Base-by-base conservation (phyloP, 176 grass and related monocot species). In the Poa annua region DNA sequence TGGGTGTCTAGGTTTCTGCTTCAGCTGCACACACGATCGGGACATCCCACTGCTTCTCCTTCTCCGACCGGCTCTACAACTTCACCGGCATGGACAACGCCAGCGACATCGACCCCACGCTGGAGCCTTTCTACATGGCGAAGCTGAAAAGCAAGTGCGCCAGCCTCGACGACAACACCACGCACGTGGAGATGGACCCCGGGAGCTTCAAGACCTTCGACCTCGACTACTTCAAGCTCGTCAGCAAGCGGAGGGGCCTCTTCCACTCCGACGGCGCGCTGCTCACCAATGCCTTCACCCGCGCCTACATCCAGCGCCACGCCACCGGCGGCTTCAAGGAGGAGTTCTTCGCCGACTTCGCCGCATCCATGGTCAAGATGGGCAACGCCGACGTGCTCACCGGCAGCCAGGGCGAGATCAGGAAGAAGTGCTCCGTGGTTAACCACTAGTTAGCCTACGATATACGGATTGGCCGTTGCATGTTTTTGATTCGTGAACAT, bases 221-320 rank as follows among this genome's bases (percentile, higher is more conserved):
- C 78, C 71, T 88, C 0, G 36, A 62, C 36, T 99, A 94, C 86
- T 99, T 26, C 88, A 83, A 42, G 38, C 48, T 84, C 39, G 89
- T 99, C 2, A 61, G 79, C 56, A 90, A 92, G 84, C 83, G 85
- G 11, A 80, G 93, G 74, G 93, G 91, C 1, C 74, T 93, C 33
- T 99, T 99, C 85, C 88, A 96, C 56, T 94, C 96, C n/a, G 93
- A 99, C 57, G 86, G 85, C 68, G 91, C 87, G 1, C 93, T 99
- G 0, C 85, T 99, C 60, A 83, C 89, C 11, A 19, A 96, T 56
- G 44, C 29, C 1, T 56, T 79, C 76, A 89, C 91, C 59, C 94
- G 78, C 77, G 70, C 89, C n/a, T 94, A 96, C 74, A 88, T 99
- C 26, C 41, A 79, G 73, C 85, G 82, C 14, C 97, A 96, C 36